Percentiles rank a stretch among this genome's conserved stretches.
These are phyloP conservation scores for Phlebiopsis flavidoalba DNA, from an alignment of 768 basidiomycete species.

Conservation along the genomic window DNA sequence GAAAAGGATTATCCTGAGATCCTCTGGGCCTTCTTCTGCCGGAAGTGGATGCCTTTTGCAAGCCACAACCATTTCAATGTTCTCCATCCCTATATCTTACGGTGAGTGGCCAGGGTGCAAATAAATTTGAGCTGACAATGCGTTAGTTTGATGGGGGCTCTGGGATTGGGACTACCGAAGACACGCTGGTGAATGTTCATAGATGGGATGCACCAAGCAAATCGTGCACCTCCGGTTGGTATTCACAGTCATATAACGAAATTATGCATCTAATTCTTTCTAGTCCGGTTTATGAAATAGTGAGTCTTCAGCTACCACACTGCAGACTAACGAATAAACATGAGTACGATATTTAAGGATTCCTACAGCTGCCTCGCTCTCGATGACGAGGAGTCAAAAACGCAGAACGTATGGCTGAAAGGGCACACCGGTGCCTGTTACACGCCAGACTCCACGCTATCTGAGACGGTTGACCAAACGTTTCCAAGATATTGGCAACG, in stretches of 20 bases:
- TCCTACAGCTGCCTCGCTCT: slow-evolving; percentile 39
- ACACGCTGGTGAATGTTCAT: slow-evolving; percentile 37
- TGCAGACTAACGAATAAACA: no score
- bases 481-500: slow-evolving; percentile 44
- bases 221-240: slow-evolving; percentile 23
- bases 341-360: not conserved
- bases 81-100: slow-evolving; percentile 42
- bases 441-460: no score
- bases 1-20: slow-evolving; percentile 45
- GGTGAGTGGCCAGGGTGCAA: slow-evolving; percentile 21
- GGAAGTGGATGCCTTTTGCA: slow-evolving; percentile 46
- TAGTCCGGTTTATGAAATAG: slow-evolving; percentile 25
- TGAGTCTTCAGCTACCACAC: slow-evolving; percentile 24
- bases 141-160: slow-evolving; percentile 34
- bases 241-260: not conserved
- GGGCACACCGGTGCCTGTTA: slow-evolving; percentile 48
- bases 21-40: slow-evolving; percentile 45
- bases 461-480: no score
- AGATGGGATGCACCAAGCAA: slow-evolving; percentile 32
- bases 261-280: not conserved
- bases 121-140: not conserved
- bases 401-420: slow-evolving; percentile 54
- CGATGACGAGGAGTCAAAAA: slow-evolving; percentile 44
- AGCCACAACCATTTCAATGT: slow-evolving; percentile 49
- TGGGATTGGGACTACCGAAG: slow-evolving; percentile 42